Evolutionary conservation across 1,284 basidiomycete species (phyloP), one percentile per base, ranked within the genome.

Genomic region (Ceratorhiza oryzae-sativae): DNA sequence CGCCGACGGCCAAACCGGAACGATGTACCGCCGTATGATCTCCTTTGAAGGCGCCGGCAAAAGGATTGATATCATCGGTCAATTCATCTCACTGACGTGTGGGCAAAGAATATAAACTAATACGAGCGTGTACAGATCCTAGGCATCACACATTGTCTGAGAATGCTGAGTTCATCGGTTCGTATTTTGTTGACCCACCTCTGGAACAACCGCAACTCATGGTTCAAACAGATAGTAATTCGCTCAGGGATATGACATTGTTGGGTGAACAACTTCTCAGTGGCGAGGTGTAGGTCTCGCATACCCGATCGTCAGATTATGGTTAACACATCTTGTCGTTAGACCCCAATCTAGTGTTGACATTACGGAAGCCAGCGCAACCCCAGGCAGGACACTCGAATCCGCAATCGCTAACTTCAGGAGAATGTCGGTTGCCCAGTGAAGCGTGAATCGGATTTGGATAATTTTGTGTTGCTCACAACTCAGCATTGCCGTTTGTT

Each of bases 31-130:
- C 4, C 51, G 67, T 6, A 70, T 58, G 55, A 45, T 70, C 20
- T 36, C 53, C 1, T 46, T 70, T 5, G 67, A 70, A 39, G 53
- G 39, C 20, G 32, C 32, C 18, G 53, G 48, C 9, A 70, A 59
- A 48, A 51, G 67, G 30, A 58, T 70, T 3, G 51, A 58, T 32
- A 34, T 70, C 20, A 58, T 58, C 23, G 67, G 67, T 70, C n/a
- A n/a, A n/a, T n/a, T n/a, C n/a, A n/a, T n/a, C n/a, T n/a, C n/a
- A n/a, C n/a, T n/a, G n/a, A n/a, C n/a, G n/a, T n/a, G n/a, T n/a
- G n/a, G n/a, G n/a, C n/a, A n/a, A n/a, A n/a, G n/a, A n/a, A n/a
- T n/a, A n/a, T n/a, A n/a, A n/a, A n/a, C n/a, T n/a, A n/a, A n/a
- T n/a, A 45, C n/a, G 48, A 18, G n/a, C n/a, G n/a, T n/a, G n/a